These are phyloP conservation scores for Colletotrichum filicis DNA, from an alignment of 2,329 filamentous ascomycete species.

Conservation along the genomic window DNA sequence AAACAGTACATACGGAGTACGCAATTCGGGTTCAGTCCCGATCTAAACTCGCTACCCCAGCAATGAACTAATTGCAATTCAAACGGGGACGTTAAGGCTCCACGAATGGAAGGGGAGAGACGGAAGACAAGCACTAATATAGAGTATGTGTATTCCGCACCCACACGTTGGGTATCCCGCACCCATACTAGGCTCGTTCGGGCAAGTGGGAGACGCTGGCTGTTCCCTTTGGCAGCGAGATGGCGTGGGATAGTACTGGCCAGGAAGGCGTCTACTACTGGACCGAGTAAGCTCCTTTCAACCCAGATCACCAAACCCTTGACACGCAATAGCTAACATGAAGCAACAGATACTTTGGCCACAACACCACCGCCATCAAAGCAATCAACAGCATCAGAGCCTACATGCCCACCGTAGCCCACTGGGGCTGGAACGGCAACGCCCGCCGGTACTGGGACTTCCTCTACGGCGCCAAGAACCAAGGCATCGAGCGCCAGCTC, in stretches of 20 bases:
- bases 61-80: background rate
- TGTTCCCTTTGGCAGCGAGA: conserved; percentile 69
- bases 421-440: conserved; percentile 73
- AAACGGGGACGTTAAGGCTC: background rate
- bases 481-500: conserved; percentile 59
- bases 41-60: background rate
- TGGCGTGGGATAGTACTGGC: conserved; percentile 72
- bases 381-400: conserved; percentile 64
- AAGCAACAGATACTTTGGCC: conserved; percentile 56
- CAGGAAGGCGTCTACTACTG: conserved; percentile 72
- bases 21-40: background rate
- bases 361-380: conserved; percentile 56
- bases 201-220: conserved; percentile 61
- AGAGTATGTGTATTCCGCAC: too few relatives aligned
- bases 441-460: conserved; percentile 70
- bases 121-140: too few relatives aligned
- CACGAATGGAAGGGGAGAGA: too few relatives aligned
- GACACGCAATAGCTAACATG: background rate
- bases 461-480: conserved; percentile 50
- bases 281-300: conserved; percentile 51
- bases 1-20: background rate
- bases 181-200: too few relatives aligned
- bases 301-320: background rate
- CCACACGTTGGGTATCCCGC: too few relatives aligned
- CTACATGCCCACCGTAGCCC: conserved; percentile 66